Evolutionary conservation across 208 protist genomes (phyloP).

Genomic region (Trypanosoma congolense): DNA sequence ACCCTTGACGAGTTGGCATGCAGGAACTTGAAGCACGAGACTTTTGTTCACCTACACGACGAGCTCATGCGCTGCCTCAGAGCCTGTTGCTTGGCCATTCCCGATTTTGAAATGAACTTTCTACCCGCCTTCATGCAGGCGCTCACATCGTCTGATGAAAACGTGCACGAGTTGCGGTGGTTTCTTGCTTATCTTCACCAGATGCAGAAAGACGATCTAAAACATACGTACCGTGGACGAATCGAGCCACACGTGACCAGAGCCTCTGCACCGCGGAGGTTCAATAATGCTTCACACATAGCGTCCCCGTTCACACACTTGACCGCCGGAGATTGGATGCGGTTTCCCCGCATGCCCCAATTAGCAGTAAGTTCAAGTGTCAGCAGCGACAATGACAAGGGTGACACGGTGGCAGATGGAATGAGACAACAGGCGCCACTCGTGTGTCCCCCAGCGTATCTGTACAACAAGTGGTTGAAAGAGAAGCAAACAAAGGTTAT

Average conservation of each 20-base stretch:
- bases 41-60: conserved; percentile 23
- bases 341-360: conserved; percentile 25
- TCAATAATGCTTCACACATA: not conserved
- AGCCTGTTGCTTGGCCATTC: conserved; percentile 14
- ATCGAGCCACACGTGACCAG: conserved; percentile 8
- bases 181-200: conserved; percentile 21
- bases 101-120: conserved; percentile 21
- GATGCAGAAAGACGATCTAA: conserved; percentile 22
- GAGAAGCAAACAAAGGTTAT: conserved; percentile 14
- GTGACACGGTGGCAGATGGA: conserved; percentile 4
- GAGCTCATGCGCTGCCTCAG: conserved; percentile 24
- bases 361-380: conserved; percentile 5
- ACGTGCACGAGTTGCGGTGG: conserved; percentile 6
- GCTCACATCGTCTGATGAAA: conserved; percentile 14
- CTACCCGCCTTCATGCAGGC: conserved; percentile 16
- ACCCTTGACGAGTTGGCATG: conserved; percentile 18
- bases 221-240: conserved; percentile 16
- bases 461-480: conserved; percentile 45
- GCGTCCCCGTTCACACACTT: conserved; percentile 1
- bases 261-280: not conserved
- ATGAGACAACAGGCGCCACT: conserved; percentile 13
- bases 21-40: conserved; percentile 19
- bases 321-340: conserved; percentile 18
- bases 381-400: not conserved
- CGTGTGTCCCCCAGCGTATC: conserved; percentile 30